Evolutionary conservation across 2,329 filamentous ascomycete species (phyloP).

Genomic region (Aspergillus aculeatus): DNA sequence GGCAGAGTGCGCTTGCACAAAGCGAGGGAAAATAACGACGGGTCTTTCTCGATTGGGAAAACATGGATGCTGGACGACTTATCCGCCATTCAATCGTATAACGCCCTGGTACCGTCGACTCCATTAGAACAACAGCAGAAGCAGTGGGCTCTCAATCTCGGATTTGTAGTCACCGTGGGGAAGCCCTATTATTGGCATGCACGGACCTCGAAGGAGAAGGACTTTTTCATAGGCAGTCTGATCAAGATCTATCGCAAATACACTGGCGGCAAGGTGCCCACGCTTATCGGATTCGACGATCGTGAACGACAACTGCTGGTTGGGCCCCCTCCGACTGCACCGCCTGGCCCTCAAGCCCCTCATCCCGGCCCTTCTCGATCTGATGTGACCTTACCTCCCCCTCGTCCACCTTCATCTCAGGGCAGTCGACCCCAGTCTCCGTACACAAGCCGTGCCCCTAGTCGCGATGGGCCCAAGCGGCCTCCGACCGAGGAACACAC

Average conservation of each 20-base stretch:
- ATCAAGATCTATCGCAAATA: slow-evolving; percentile 98
- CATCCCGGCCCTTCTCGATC: slow-evolving; percentile 22
- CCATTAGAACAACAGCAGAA: slow-evolving; percentile 62
- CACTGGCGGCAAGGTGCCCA: slow-evolving; percentile 78
- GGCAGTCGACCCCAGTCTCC: slow-evolving; percentile 30
- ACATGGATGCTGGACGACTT: slow-evolving; percentile 97
- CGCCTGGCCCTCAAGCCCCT: slow-evolving; percentile 23
- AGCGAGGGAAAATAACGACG: slow-evolving; percentile 90
- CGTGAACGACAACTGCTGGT: slow-evolving; percentile 74
- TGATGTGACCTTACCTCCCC: slow-evolving; percentile 26
- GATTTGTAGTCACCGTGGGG: slow-evolving; percentile 82
- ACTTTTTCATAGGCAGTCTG: slow-evolving; percentile 95
- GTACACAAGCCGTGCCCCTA: slow-evolving; percentile 33
- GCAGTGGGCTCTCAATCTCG: slow-evolving; percentile 76
- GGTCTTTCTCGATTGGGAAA: slow-evolving; percentile 94
- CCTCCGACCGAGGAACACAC: slow-evolving; percentile 38
- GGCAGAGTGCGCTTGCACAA: slow-evolving; percentile 95
- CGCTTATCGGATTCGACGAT: slow-evolving; percentile 77
- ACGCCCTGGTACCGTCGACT: slow-evolving; percentile 57
- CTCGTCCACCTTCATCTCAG: slow-evolving; percentile 30
- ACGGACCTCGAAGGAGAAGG: slow-evolving; percentile 90
- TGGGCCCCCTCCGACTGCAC: slow-evolving; percentile 42
- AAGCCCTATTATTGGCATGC: slow-evolving; percentile 99
- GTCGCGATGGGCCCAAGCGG: slow-evolving; percentile 37
- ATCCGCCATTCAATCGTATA: slow-evolving; percentile 77